Conservation (phyloP, 2,329 filamentous ascomycete genomes). For the Colletotrichum falcatum region DNA sequence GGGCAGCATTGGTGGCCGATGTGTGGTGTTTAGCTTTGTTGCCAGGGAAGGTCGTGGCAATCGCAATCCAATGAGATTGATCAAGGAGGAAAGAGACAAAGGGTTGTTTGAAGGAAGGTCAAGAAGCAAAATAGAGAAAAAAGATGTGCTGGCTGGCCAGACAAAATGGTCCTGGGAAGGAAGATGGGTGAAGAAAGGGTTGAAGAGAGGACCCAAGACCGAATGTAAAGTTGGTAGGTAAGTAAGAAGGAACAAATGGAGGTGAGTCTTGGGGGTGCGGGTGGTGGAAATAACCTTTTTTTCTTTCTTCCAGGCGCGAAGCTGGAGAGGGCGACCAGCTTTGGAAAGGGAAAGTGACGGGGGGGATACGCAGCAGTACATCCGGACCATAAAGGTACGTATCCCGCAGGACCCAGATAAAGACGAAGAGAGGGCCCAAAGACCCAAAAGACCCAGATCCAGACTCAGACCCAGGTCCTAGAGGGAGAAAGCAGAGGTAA, state of each 20-base stretch:
- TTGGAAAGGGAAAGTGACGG: constrained; percentile 44
- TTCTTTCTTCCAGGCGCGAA: constrained; percentile 51
- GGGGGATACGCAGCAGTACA: constrained; percentile 3
- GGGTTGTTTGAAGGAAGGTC: constrained; percentile 41
- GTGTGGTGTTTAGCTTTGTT: constrained; percentile 14
- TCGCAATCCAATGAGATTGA: constrained; percentile 20
- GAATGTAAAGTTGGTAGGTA: constrained; percentile 35
- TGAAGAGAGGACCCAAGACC: constrained; percentile 12
- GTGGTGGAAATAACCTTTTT: constrained; percentile 52
- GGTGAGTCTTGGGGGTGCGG: constrained; percentile 39
- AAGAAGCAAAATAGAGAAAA: constrained; percentile 43
- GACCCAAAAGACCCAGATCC: constrained; percentile 17
- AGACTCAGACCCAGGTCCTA: constrained; percentile 16
- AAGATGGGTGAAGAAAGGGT: constrained; percentile 21
- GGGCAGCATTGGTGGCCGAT: constrained; percentile 32
- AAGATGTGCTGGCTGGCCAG: constrained; percentile 42
- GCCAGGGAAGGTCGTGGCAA: constrained; percentile 7
- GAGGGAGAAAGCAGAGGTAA: constrained; percentile 12
- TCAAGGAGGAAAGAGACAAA: constrained; percentile 27
- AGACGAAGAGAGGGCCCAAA: constrained; percentile 14
- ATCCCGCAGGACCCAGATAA: constrained; percentile 4
- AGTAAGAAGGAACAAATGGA: constrained; percentile 22
- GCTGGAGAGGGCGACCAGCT: constrained; percentile 54
- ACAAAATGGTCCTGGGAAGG: constrained; percentile 25
- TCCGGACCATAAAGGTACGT: constrained; percentile 1